Base-by-base conservation (phyloP, 1,284 basidiomycete genomes). In the Rugosomyces carneus region DNA sequence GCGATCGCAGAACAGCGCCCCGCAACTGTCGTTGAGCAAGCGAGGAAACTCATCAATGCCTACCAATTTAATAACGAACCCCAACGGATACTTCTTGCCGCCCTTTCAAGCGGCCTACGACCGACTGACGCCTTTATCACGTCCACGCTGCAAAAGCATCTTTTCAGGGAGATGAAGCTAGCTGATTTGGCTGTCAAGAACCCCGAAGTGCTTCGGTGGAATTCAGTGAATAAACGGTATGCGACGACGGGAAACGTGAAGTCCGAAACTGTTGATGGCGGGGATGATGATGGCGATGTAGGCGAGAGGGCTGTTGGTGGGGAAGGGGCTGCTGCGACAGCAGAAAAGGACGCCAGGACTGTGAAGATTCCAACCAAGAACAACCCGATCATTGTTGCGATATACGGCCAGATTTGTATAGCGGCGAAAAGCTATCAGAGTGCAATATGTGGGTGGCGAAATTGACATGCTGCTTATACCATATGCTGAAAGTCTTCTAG, bases 381-480 rank as follows among this genome's bases (percentile, higher is more conserved):
- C 24, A 93, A 88, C 51, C 89, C 93, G 0, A 66, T 87, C 18
- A 73, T 82, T 44, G 76, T 90, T 26, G 72, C 85, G 1, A 70
- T 92, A n/a, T 96, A 97, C 60, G 93, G 90, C 0, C 88, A 90
- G 60, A 78, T 94, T 51, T 85, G 92, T 61, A 76, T 92, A 6
- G 80, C 81, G 1, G 84, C 89, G 2, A 88, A 83, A 65, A 93
- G 89, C 55, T 94, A 88, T 61, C 91, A 96, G 59, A 87, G 87
- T 47, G 89, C 92, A 0, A 80, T 96, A 37, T 93, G 93, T 95
- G 54, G 60, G 90, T 72, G 2, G 5, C 13, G n/a, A n/a, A n/a
- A n/a, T n/a, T n/a, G n/a, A n/a, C n/a, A n/a, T n/a, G n/a, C n/a
- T n/a, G n/a, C n/a, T n/a, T n/a, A n/a, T n/a, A n/a, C n/a, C n/a